phyloP scores from a whole-genome alignment of 2,329 filamentous ascomycete species.

The Fusarium chlamydosporum region DNA sequence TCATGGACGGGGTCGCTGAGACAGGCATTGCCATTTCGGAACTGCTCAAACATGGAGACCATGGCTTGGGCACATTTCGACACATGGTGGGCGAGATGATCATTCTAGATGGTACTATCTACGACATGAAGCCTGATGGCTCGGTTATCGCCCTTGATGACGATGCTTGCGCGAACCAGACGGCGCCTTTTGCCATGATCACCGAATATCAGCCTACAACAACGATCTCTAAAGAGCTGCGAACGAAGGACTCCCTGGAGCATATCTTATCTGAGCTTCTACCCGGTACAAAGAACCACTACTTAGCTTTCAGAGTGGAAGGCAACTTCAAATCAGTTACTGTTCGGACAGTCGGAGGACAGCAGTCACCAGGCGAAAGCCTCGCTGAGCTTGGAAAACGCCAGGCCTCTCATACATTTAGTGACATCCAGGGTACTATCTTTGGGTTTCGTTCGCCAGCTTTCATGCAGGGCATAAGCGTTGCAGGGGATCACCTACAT shows the following conservation, averaged over 20 bases:
- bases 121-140: constrained; percentile 39
- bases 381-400: constrained; percentile 37
- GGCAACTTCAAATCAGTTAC: constrained; percentile 25
- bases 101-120: constrained; percentile 34
- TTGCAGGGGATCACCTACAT: constrained; percentile 39
- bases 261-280: constrained; percentile 9
- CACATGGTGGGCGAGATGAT: constrained; percentile 46
- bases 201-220: constrained; percentile 14
- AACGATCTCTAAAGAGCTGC: neutral
- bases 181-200: constrained; percentile 37
- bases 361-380: constrained; percentile 25
- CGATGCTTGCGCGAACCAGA: neutral
- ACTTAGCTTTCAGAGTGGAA: constrained; percentile 15
- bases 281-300: constrained; percentile 25
- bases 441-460: constrained; percentile 33
- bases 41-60: constrained; percentile 30
- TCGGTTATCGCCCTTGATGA: constrained; percentile 15
- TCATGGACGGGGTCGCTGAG: constrained; percentile 43
- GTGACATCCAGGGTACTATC: constrained; percentile 1
- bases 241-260: constrained; percentile 1
- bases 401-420: constrained; percentile 27
- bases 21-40: constrained; percentile 33
- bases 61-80: constrained; percentile 44
- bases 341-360: constrained; percentile 31
- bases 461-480: constrained; percentile 39